Conservation (phyloP, 1,139 yeast genomes). For the Spathaspora jeffriesii region DNA sequence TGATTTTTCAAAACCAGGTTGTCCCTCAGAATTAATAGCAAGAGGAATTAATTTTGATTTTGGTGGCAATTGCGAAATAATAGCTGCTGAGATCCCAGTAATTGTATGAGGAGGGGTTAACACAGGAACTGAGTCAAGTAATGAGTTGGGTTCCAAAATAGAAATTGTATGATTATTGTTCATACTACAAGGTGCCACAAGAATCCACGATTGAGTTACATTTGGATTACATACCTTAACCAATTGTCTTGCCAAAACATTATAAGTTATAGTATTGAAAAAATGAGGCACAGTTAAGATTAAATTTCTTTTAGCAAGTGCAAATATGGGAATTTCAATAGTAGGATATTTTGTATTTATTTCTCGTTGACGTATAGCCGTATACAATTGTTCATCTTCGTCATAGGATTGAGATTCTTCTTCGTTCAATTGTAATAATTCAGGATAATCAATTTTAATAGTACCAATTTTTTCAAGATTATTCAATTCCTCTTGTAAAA, state of each 20-base stretch:
- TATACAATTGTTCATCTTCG: slow-evolving; percentile 57
- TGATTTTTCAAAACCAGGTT: slow-evolving; percentile 52
- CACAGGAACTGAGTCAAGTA: slow-evolving; percentile 23
- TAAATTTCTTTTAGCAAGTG: slow-evolving; percentile 1
- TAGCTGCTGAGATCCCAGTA: slow-evolving; percentile 51
- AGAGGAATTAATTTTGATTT: slow-evolving; percentile 20
- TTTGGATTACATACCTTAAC: slow-evolving; percentile 13
- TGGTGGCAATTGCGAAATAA: slow-evolving; percentile 29
- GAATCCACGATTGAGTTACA: slow-evolving; percentile 22
- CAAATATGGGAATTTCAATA: slow-evolving; percentile 24
- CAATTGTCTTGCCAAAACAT: slow-evolving; percentile 26
- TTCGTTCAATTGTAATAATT: slow-evolving; percentile 10
- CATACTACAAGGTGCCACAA: slow-evolving; percentile 35
- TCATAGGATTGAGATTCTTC: slow-evolving; percentile 35
- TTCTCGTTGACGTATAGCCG: slow-evolving; percentile 26
- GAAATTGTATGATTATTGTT: slow-evolving; percentile 29
- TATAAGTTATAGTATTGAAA: slow-evolving; percentile 28
- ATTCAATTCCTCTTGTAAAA: slow-evolving; percentile 22
- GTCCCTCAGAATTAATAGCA: slow-evolving; percentile 56
- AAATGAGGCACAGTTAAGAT: slow-evolving; percentile 34
- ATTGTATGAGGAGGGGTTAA: slow-evolving; percentile 57
- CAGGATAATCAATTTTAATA: slow-evolving; percentile 23
- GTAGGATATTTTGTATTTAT: slow-evolving; percentile 23
- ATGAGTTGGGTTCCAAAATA: slow-evolving; percentile 8
- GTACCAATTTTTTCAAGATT: slow-evolving; percentile 19